Evolutionary conservation across 371 early-diverging fungal species (phyloP).

Genomic region (Rhizopus microsporus): DNA sequence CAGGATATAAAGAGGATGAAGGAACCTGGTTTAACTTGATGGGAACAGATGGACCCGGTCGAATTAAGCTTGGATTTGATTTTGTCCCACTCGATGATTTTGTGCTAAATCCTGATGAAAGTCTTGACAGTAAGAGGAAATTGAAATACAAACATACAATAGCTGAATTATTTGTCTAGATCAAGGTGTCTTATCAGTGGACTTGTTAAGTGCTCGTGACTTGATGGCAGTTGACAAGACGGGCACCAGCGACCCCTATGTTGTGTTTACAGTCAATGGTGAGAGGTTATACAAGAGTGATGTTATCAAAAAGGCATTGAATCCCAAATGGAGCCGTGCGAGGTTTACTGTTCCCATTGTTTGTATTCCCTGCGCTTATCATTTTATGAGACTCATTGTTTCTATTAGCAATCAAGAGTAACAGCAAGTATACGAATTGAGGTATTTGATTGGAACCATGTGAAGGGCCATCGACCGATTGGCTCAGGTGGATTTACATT

Average conservation of each 20-base stretch:
- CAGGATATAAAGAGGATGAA: conserved; percentile 22
- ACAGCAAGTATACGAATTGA: conserved; percentile 69
- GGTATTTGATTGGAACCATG: conserved; percentile 85
- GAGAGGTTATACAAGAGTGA: conserved; percentile 79
- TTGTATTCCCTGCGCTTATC: conserved; percentile 27
- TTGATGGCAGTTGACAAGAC: conserved; percentile 57
- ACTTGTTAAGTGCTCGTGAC: conserved; percentile 47
- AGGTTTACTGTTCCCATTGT: conserved; percentile 69
- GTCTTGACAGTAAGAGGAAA: conserved; percentile 57
- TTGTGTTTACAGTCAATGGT: conserved; percentile 73
- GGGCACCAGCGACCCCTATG: conserved; percentile 82
- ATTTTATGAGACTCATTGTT: background rate
- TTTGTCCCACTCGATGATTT: conserved; percentile 52
- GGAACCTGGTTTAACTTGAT: conserved; percentile 43
- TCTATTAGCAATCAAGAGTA: conserved; percentile 53
- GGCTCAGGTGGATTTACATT: conserved; percentile 51
- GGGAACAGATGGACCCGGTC: conserved; percentile 40
- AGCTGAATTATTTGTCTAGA: conserved; percentile 18
- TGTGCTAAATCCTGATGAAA: conserved; percentile 57
- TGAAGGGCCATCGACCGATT: conserved; percentile 51
- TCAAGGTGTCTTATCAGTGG: conserved; percentile 54
- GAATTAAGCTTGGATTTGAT: conserved; percentile 53
- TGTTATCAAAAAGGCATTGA: conserved; percentile 75
- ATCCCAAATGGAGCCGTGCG: conserved; percentile 80
- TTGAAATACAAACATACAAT: background rate